phyloP scores from a whole-genome alignment of 352 stramenopile genomes.

The Globisporangium canariense region DNA sequence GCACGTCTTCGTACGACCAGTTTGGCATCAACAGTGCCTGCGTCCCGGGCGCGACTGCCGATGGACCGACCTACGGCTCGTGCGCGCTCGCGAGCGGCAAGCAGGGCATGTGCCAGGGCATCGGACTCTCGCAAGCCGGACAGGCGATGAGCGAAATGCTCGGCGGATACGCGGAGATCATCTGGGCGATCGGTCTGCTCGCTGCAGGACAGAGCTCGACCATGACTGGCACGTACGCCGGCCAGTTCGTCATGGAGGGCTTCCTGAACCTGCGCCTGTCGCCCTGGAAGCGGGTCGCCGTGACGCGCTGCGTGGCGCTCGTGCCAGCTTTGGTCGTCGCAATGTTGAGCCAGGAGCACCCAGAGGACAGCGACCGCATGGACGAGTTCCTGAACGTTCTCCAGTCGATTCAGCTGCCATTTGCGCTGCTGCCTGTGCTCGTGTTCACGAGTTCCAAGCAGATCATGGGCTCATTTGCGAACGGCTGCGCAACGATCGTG shows the following conservation, averaged over 20 bases:
- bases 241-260: conserved; percentile 97
- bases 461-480: conserved; percentile 83
- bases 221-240: conserved; percentile 96
- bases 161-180: conserved; percentile 73
- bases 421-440: conserved; percentile 87
- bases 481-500: conserved; percentile 38
- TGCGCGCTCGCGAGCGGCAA: conserved; percentile 60
- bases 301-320: conserved; percentile 92
- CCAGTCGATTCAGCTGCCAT: conserved; percentile 91
- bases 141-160: conserved; percentile 80
- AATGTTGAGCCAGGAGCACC: conserved; percentile 80
- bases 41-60: conserved; percentile 47
- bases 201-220: conserved; percentile 93
- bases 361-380: conserved; percentile 80
- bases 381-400: conserved; percentile 91
- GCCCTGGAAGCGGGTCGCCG: conserved; percentile 66
- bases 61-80: conserved; percentile 42
- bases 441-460: conserved; percentile 76
- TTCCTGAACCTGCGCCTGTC: conserved; percentile 92
- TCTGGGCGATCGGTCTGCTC: conserved; percentile 94
- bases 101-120: conserved; percentile 77
- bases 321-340: conserved; percentile 84
- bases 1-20: conserved; percentile 41
- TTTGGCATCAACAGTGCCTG: conserved; percentile 71
- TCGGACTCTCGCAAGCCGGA: conserved; percentile 85